These are phyloP conservation scores for Aspergillus glaucus DNA, from an alignment of 2,329 filamentous ascomycete genomes.

Conservation along the genomic window DNA sequence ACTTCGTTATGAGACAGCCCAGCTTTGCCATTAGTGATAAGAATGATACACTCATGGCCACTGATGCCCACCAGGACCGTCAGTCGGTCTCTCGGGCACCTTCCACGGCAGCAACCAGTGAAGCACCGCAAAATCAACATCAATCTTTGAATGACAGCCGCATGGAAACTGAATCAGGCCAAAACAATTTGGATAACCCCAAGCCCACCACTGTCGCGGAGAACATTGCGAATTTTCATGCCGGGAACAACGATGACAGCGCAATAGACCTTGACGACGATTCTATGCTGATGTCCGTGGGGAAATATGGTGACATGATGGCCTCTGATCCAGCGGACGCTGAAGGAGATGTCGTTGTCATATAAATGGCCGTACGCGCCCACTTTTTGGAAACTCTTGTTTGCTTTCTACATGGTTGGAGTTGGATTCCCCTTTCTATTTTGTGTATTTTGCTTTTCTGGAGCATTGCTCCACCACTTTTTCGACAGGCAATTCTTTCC, in stretches of 20 bases:
- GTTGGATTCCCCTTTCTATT: constrained; percentile 18
- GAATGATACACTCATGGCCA: constrained; percentile 11
- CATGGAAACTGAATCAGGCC: constrained; percentile 16
- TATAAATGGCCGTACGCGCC: constrained; percentile 22
- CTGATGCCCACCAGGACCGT: constrained; percentile 8
- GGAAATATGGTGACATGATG: constrained; percentile 42
- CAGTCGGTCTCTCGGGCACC: constrained; percentile 13
- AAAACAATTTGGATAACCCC: constrained; percentile 26
- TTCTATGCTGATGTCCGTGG: constrained; percentile 35
- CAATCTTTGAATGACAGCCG: constrained; percentile 8
- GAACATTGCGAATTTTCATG: constrained; percentile 27
- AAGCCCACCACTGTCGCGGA: constrained; percentile 43
- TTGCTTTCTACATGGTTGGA: constrained; percentile 19
- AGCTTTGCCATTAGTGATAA: constrained; percentile 8
- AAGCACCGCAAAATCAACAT: constrained; percentile 10
- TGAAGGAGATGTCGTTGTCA: constrained; percentile 41
- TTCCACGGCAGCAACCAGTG: constrained; percentile 13
- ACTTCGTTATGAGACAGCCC: constrained; percentile 17
- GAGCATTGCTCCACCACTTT: constrained; percentile 14
- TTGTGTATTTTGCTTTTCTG: constrained; percentile 11
- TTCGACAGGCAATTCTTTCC: constrained; percentile 17
- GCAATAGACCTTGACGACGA: constrained; percentile 60
- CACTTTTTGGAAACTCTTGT: constrained; percentile 14
- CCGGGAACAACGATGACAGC: constrained; percentile 58
- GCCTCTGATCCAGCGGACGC: constrained; percentile 41